These are phyloP conservation scores for Anthracocystis panici-leucophaei DNA, from an alignment of 1,284 basidiomycete species.

Conservation along the genomic window DNA sequence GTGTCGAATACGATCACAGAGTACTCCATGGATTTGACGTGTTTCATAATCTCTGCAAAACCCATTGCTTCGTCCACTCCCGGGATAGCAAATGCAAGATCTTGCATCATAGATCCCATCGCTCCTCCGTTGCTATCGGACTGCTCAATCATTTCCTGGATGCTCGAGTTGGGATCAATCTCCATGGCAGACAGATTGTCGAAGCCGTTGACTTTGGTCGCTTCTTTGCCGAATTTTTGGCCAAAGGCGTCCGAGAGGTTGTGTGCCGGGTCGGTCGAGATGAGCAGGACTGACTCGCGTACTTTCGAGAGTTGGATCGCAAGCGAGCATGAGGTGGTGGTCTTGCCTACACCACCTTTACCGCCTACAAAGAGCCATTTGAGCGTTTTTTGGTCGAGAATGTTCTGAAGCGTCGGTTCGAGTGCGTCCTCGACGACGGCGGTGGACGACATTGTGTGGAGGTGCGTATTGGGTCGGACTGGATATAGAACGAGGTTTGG, in stretches of 20 bases:
- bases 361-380: constrained; percentile 70
- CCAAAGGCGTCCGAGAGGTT: constrained; percentile 98
- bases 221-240: constrained; percentile 99
- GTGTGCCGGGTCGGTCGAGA: constrained; percentile 96
- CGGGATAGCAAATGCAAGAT: constrained; percentile 97
- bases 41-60: constrained; percentile 99
- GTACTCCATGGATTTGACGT: constrained; percentile 99
- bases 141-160: constrained; percentile 99
- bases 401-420: constrained; percentile 65
- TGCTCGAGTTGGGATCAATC: constrained; percentile 95
- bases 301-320: constrained; percentile 66
- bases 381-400: constrained; percentile 67
- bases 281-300: constrained; percentile 66
- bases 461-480: neutral
- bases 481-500: no score
- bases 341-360: constrained; percentile 70
- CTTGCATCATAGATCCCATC: constrained; percentile 99
- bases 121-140: constrained; percentile 84
- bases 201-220: constrained; percentile 98
- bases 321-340: constrained; percentile 67
- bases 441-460: constrained; percentile 26
- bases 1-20: constrained; percentile 99
- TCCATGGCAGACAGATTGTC: constrained; percentile 98
- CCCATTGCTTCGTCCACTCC: constrained; percentile 99
- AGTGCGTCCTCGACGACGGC: constrained; percentile 58